Base-by-base conservation (phyloP, 2,329 filamentous ascomycete species). In the Fusarium scirpi region DNA sequence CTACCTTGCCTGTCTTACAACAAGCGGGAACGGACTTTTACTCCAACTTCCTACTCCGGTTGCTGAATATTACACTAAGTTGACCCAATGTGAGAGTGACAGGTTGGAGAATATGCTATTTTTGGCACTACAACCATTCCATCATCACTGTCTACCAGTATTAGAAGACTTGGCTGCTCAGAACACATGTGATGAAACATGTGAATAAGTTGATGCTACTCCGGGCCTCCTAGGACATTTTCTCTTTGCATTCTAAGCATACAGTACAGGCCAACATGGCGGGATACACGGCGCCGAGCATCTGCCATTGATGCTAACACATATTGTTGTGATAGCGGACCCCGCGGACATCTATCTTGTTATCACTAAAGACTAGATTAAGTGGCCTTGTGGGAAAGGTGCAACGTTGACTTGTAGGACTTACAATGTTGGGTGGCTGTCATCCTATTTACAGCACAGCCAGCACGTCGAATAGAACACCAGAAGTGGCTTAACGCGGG, bases 11-110 rank as follows among this genome's bases (percentile, higher is more conserved):
- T 22, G 12, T 10, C 41, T 44, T 40, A n/a, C 46, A 65, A 20
- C 8, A 22, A n/a, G 27, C 61, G 47, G 61, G 32, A 29, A 40
- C 62, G 61, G 62, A 24, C 41, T 65, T 65, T 65, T 53, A n/a
- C 41, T 48, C 38, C 13, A 60, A 60, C 9, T 22, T 12, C 62
- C 62, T 44, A 30, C 20, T 38, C 62, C 61, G 61, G 10, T 20
- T 11, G 13, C 20, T 20, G 27, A 18, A 12, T 34, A 11, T 38
- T n/a, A 38, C 34, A 38, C 6, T 8, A n/a, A 38, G 6, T 38
- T 38, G 34, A 38, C 34, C 10, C 18, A 38, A n/a, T 4, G 18
- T n/a, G 18, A n/a, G 34, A 13, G 18, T 7, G 8, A 22, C 13
- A 18, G 24, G 18, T 32, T 38, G 34, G 10, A 29, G 38, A 43